phyloP scores from a whole-genome alignment of 2,329 filamentous ascomycete genomes.

The Diaporthe ampelina region DNA sequence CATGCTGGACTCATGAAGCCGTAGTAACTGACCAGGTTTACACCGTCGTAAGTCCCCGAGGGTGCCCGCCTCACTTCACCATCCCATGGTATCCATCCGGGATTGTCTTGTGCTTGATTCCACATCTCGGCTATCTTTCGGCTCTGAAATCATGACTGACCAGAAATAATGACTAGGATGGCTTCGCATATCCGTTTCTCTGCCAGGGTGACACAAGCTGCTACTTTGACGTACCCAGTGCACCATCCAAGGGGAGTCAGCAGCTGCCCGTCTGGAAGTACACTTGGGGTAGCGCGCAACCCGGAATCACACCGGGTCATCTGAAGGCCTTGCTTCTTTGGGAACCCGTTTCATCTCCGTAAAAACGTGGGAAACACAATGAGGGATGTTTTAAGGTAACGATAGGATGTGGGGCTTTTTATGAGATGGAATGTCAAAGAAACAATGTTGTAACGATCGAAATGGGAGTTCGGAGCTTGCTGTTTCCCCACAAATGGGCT shows the following conservation, averaged over 20 bases:
- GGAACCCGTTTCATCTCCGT: constrained; percentile 28
- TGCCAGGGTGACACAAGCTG: constrained; percentile 32
- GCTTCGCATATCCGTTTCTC: constrained; percentile 32
- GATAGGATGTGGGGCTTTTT: not conserved
- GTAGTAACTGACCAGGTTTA: constrained; percentile 29
- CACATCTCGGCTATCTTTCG: not conserved
- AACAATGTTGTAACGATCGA: not conserved
- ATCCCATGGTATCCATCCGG: not conserved
- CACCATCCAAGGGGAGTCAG: constrained; percentile 3
- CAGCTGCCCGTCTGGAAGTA: constrained; percentile 32
- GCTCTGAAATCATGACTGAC: constrained; percentile 5
- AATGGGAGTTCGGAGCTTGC: constrained; percentile 13
- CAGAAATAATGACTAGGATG: not conserved
- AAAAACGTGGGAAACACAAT: not conserved
- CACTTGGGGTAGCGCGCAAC: constrained; percentile 30
- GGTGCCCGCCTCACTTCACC: no score
- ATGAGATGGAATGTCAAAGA: not conserved
- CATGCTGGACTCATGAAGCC: constrained; percentile 32
- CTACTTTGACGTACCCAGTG: constrained; percentile 37
- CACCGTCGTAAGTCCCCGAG: constrained; percentile 32
- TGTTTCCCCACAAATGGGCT: constrained; percentile 17
- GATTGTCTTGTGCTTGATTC: not conserved
- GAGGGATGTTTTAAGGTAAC: not conserved
- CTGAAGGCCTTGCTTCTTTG: constrained; percentile 35
- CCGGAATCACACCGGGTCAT: constrained; percentile 32